Conservation (phyloP, 371 early-diverging fungal species). For the Syncephalis plumigaleata region DNA sequence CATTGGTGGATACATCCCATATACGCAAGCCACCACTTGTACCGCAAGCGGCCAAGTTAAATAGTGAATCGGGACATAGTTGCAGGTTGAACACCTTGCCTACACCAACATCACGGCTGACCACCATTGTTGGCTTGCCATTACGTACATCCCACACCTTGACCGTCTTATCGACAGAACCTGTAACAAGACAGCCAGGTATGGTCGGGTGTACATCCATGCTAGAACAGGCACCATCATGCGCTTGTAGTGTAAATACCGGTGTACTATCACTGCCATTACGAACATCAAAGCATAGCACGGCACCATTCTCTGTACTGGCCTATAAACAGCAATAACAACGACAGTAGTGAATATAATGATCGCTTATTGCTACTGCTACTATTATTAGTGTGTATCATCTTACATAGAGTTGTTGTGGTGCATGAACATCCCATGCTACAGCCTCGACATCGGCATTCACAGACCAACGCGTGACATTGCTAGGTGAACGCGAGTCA, state of each 20-base stretch:
- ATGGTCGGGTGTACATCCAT: slow-evolving; percentile 66
- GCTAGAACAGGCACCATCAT: slow-evolving; percentile 73
- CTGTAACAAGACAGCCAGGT: slow-evolving; percentile 72
- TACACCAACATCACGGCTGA: slow-evolving; percentile 60
- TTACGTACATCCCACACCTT: slow-evolving; percentile 83
- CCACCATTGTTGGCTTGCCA: slow-evolving; percentile 53
- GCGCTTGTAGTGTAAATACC: slow-evolving; percentile 80
- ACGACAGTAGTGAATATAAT: too few relatives aligned
- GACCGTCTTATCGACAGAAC: slow-evolving; percentile 73
- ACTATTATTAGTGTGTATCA: slow-evolving; percentile 7
- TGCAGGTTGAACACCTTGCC: slow-evolving; percentile 74
- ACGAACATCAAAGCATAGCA: slow-evolving; percentile 78
- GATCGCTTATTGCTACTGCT: too few relatives aligned
- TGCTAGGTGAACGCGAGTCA: slow-evolving; percentile 68
- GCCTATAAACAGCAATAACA: slow-evolving; percentile 26
- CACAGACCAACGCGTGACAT: slow-evolving; percentile 39
- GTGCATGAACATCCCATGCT: slow-evolving; percentile 72
- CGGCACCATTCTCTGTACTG: slow-evolving; percentile 73
- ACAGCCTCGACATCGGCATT: slow-evolving; percentile 77
- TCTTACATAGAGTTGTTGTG: slow-evolving; percentile 31
- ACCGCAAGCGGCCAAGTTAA: slow-evolving; percentile 70
- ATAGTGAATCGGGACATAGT: slow-evolving; percentile 80
- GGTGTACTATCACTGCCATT: slow-evolving; percentile 24
- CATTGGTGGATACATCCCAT: slow-evolving; percentile 82
- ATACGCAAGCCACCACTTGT: slow-evolving; percentile 71